Evolutionary conservation across 140 eudicot genomes (phyloP).

Genomic region (Stevia rebaudiana): DNA sequence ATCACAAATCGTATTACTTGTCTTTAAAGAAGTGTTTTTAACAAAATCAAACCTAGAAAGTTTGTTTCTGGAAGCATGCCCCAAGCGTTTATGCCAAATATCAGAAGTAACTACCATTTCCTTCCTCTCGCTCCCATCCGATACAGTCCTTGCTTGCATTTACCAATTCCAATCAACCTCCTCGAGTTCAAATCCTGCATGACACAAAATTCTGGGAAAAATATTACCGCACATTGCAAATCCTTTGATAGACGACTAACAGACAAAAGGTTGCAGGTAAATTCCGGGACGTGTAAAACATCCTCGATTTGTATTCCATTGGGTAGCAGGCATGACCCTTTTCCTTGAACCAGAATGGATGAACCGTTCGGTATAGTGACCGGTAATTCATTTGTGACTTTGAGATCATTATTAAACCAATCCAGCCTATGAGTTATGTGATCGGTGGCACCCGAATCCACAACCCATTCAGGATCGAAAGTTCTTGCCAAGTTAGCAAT

Average conservation of each 20-base stretch:
- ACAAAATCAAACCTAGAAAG: no score
- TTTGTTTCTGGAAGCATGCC: not conserved
- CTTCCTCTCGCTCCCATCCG: not conserved
- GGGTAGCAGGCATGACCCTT: not conserved
- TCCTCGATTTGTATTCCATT: not conserved
- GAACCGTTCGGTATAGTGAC: not conserved
- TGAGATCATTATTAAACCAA: not conserved
- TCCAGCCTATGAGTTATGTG: not conserved
- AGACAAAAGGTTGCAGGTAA: no score
- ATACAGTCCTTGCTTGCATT: no score
- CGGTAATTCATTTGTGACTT: not conserved
- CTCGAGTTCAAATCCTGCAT: no score
- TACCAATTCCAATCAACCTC: no score
- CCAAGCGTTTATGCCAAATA: not conserved
- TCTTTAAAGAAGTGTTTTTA: no score
- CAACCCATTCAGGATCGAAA: not conserved
- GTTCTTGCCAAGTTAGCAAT: no score
- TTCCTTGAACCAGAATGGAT: not conserved
- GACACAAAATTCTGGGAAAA: no score
- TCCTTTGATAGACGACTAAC: not conserved
- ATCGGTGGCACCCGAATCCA: not conserved
- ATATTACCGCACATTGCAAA: no score
- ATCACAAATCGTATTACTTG: no score
- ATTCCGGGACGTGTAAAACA: not conserved
- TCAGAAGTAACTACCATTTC: not conserved